Base-by-base conservation (phyloP, 495 filamentous ascomycete species). In the Xylaria longipes region DNA sequence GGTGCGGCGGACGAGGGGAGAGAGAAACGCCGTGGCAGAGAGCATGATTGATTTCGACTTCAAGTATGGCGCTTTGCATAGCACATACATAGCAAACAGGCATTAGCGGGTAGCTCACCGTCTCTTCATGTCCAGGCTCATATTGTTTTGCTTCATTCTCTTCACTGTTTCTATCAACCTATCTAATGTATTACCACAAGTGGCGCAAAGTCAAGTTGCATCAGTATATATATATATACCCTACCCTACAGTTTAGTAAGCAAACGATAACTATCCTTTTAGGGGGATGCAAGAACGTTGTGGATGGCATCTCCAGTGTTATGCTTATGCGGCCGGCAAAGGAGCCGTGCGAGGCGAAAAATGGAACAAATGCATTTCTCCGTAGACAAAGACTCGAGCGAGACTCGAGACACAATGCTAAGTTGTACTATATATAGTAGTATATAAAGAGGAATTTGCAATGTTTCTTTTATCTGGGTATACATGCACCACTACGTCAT, bases 51-150 rank as follows among this genome's bases (percentile, higher is more conserved):
- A 37, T 63, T 70, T 69, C 35, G 22, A 37, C 17, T 61, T 39
- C 33, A 35, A 48, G 39, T 20, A 35, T 33, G 41, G 35, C 37
- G 33, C 29, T 29, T 63, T 70, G 68, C 68, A 70, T 70, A 52
- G 68, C 57, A 63, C 41, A 62, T 69, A 39, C 43, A 63, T 63
- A 33, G 37, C 25, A 25, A 31, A 69, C 22, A 68, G 39, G 67
- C 67, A 61, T 61, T 46, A 69, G 56, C 56, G 68, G 68, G 43
- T 62, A 52, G 57, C 48, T 62, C 46, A 31, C 35, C 54, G 54
- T 33, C 22, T n/a, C 67, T 14, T 61, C 56, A 39, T 52, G 60
- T 52, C 41, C 41, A n/a, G 20, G 45, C 45, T 54, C 45, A 25
- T 35, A 29, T 69, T 37, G 17, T 41, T 33, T 67, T 56, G 20